A percentile compares a stretch with the other conserved stretches of the same genome.
Conservation (phyloP, 371 early-diverging fungal genomes). For the Batkoa obscura region DNA sequence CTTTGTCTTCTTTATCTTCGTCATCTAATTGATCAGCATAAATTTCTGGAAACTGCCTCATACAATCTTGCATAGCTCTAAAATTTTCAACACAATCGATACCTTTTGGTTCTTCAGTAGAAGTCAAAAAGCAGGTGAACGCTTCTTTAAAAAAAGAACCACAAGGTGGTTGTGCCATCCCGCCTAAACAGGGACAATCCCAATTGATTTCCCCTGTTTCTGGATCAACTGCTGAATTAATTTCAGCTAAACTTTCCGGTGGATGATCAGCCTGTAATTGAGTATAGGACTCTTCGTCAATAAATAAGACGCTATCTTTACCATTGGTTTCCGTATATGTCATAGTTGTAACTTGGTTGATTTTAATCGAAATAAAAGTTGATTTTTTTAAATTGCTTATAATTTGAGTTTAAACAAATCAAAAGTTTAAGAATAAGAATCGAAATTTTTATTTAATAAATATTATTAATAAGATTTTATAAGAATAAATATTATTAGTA, state of each 20-base stretch:
- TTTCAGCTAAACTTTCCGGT: conserved; percentile 5
- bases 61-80: conserved; percentile 72
- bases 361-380: too few relatives aligned
- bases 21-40: conserved; percentile 25
- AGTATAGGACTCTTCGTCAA: not conserved
- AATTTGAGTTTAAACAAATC: too few relatives aligned
- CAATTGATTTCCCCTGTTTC: conserved; percentile 95
- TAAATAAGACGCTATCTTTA: not conserved
- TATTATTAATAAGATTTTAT: too few relatives aligned
- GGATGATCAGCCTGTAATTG: conserved; percentile 1
- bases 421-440: too few relatives aligned
- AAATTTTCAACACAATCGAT: conserved; percentile 69
- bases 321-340: not conserved
- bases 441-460: too few relatives aligned
- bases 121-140: conserved; percentile 91
- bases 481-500: too few relatives aligned
- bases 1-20: conserved; percentile 7
- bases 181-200: conserved; percentile 95
- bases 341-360: too few relatives aligned
- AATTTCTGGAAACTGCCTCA: conserved; percentile 54
- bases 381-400: too few relatives aligned
- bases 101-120: conserved; percentile 58
- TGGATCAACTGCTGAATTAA: conserved; percentile 25
- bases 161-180: conserved; percentile 92
- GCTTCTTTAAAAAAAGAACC: conserved; percentile 91